Evolutionary conservation across 768 basidiomycete species (phyloP), one percentile per base, ranked within the genome.

Genomic region (Sistotremastrum suecicum): DNA sequence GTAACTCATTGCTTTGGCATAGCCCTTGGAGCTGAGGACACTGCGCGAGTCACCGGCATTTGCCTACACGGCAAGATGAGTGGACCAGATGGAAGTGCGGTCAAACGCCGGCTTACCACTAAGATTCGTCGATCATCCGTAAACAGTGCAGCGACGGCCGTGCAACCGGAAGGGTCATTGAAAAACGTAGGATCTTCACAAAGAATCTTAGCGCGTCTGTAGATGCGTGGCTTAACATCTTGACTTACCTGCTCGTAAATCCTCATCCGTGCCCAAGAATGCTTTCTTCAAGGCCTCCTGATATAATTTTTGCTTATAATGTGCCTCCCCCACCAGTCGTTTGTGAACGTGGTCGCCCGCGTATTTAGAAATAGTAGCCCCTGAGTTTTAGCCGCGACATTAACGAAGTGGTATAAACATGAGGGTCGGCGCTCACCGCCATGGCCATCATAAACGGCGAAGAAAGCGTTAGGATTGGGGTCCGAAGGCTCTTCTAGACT

Each of bases 401-500:
- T 46, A 31, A 3, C 36, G 42, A 8, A 56, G 53, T 11, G 31
- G 42, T 37, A n/a, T 45, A 28, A 30, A 4, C 20, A 9, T 32
- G 33, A 43, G 42, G 42, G 33, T 38, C 31, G 41, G 28, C 45
- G 61, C 75, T 53, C 57, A 89, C 94, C 95, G 49, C 95, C 95
- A 60, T 99, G 95, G 32, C 95, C 95, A 65, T 99, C 95, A 58
- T 95, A 98, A 1, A 99, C 92, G 31, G 85, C 94, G 56, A 98
- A 95, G 66, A 97, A 92, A 1, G 86, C 73, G 59, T 81, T 84
- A 20, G 39, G 37, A 29, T 54, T 44, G 34, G 49, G 32, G 43
- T 53, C 48, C 4, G 67, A 65, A 36, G 67, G 61, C 1, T 64
- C 58, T 32, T 58, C 56, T 47, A 95, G 66, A 51, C 78, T 70